phyloP scores from a whole-genome alignment of 2,329 filamentous ascomycete species.

The Exophiala lecanii-corni region DNA sequence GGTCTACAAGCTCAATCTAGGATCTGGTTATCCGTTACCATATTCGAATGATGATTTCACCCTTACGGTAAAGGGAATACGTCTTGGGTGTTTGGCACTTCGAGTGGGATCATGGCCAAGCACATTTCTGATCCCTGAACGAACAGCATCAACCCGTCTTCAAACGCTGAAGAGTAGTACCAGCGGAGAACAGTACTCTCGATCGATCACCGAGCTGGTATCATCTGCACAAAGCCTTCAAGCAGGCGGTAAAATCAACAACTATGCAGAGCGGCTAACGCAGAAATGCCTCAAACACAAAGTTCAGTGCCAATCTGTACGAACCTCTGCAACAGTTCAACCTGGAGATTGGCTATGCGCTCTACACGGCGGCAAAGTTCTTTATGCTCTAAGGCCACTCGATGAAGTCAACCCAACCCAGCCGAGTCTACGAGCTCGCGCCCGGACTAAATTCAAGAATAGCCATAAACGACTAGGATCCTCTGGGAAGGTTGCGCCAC shows the following conservation, averaged over 20 bases:
- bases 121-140: constrained; percentile 13
- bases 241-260: too few species aligned
- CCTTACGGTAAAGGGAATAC: constrained; percentile 9
- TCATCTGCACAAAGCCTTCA: background rate
- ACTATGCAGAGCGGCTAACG: constrained; percentile 8
- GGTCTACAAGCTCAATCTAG: constrained; percentile 5
- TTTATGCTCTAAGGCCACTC: constrained; percentile 11
- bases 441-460: background rate
- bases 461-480: background rate
- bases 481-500: background rate
- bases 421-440: background rate
- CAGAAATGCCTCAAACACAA: constrained; percentile 5
- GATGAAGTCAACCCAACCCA: background rate
- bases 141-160: background rate
- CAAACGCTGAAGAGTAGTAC: background rate
- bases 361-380: constrained; percentile 11
- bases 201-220: background rate
- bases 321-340: constrained; percentile 16
- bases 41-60: background rate
- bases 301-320: constrained; percentile 9
- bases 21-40: background rate
- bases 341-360: constrained; percentile 17
- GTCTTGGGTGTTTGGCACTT: constrained; percentile 14
- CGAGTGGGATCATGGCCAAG: constrained; percentile 14
- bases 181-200: constrained; percentile 5